Conservation (phyloP, 192 early-diverging fungal genomes). For the Coemansia sp. region DNA sequence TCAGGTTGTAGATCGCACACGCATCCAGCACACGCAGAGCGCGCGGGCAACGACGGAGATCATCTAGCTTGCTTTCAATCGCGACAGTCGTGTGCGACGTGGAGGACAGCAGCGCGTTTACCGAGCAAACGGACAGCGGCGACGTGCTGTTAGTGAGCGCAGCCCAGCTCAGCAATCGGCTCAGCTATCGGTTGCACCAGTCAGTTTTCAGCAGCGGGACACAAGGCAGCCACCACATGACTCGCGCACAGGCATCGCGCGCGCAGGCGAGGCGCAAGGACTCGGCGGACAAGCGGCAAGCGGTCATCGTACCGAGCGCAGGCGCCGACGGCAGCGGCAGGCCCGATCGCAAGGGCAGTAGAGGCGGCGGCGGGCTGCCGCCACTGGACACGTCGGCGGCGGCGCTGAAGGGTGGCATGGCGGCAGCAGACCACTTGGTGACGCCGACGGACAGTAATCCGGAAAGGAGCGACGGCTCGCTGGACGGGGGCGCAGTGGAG, state of each 20-base stretch:
- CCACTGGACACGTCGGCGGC: slow-evolving; percentile 5
- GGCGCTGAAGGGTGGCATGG: neutral
- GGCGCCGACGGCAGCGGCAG: no score
- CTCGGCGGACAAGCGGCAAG: neutral
- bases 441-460: slow-evolving; percentile 32
- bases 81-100: neutral
- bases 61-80: no score
- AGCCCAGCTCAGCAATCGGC: no score
- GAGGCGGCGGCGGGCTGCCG: neutral
- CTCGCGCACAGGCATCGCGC: neutral
- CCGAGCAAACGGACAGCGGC: no score
- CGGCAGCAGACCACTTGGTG: slow-evolving; percentile 3
- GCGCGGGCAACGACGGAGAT: no score
- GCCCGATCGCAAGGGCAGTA: neutral
- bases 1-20: no score
- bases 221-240: neutral
- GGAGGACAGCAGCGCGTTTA: neutral
- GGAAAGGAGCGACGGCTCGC: slow-evolving; percentile 9
- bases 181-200: no score
- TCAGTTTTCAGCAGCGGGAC: no score
- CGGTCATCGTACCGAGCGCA: no score
- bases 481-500: slow-evolving; percentile 1
- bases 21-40: no score
- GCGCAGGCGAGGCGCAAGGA: neutral
- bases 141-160: no score